These are phyloP conservation scores for Boletus rubroflammeus DNA, from an alignment of 768 basidiomycete species.

Conservation along the genomic window DNA sequence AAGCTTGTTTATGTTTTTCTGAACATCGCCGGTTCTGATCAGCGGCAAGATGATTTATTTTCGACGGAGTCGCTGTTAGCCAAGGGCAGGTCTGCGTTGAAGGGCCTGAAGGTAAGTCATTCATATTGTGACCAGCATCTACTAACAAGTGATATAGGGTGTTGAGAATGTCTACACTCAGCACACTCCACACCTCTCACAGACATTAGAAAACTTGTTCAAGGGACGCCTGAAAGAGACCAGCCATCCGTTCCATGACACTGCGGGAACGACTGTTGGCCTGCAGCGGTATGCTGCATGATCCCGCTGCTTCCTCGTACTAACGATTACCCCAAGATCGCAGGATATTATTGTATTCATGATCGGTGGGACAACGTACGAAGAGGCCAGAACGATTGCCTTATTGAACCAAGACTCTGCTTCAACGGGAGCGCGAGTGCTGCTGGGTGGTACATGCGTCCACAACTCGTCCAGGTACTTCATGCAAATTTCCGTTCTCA, in stretches of 20 bases:
- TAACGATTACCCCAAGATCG: constrained; percentile 48
- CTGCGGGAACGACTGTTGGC: constrained; percentile 61
- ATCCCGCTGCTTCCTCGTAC: not conserved
- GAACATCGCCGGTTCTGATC: constrained; percentile 91
- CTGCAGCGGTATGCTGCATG: constrained; percentile 56
- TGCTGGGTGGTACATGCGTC: constrained; percentile 92
- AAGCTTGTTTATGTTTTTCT: constrained; percentile 92
- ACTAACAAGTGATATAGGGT: constrained; percentile 49
- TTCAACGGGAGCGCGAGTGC: constrained; percentile 63
- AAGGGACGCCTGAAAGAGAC: constrained; percentile 83
- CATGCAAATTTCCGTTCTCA: not conserved
- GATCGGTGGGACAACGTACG: constrained; percentile 95
- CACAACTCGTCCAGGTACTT: constrained; percentile 90
- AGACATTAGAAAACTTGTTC: constrained; percentile 87
- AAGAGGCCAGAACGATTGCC: constrained; percentile 84
- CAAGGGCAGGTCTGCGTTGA: constrained; percentile 90
- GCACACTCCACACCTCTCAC: constrained; percentile 88
- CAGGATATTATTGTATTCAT: constrained; percentile 97
- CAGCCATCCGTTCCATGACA: constrained; percentile 86
- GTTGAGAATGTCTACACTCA: constrained; percentile 99
- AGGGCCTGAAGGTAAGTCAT: constrained; percentile 81
- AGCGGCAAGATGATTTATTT: constrained; percentile 96
- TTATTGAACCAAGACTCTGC: constrained; percentile 81
- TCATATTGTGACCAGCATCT: not conserved
- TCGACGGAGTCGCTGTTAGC: constrained; percentile 93